Evolutionary conservation across 495 filamentous ascomycete genomes (phyloP), one percentile per base, ranked within the genome.

Genomic region (Penicillium mononematosum): DNA sequence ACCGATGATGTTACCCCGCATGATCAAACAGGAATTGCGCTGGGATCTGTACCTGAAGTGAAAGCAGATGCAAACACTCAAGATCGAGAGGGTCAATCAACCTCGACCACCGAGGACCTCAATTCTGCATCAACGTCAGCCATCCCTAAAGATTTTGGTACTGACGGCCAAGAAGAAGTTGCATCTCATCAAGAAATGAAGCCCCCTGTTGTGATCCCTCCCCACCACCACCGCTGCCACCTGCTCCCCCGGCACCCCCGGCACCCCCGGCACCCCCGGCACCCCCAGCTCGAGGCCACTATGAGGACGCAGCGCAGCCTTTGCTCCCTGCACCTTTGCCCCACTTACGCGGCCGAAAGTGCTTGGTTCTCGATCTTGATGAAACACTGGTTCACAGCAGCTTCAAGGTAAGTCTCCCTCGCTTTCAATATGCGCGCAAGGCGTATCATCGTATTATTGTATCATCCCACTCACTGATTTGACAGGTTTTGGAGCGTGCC

Each of bases 341-440:
- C 14, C 85, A 87, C 59, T 83, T 94, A 62, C 84, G 86, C 58
- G 89, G 90, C 22, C 86, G 87, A 66, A 99, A 99, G 71, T 98
- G 95, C 65, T 77, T 99, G 43, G 93, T 99, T 16, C 79, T 99
- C 24, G 94, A 99, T 76, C 75, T 99, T 45, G 94, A 99, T 61
- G 94, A 99, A 71, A 99, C 95, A n/a, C 75, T 99, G 36, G 94
- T 99, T 20, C 94, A 99, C 73, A 98, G 94, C 71, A 98, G 94
- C 65, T 99, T 99, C 74, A 99, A 99, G 86, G 94, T 96, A 75
- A 65, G 70, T 29, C 34, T 55, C 41, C 36, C 20, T 41, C 44
- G n/a, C 20, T 19, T 32, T 55, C 24, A 22, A 31, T 8, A 12
- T 9, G 4, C 17, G 8, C 44, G 7, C n/a, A 31, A 10, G 24